A percentile compares a stretch with the other conserved stretches of the same genome.
Evolutionary conservation across 2,329 filamentous ascomycete species (phyloP).

Genomic region (Paecilomyces variotii): DNA sequence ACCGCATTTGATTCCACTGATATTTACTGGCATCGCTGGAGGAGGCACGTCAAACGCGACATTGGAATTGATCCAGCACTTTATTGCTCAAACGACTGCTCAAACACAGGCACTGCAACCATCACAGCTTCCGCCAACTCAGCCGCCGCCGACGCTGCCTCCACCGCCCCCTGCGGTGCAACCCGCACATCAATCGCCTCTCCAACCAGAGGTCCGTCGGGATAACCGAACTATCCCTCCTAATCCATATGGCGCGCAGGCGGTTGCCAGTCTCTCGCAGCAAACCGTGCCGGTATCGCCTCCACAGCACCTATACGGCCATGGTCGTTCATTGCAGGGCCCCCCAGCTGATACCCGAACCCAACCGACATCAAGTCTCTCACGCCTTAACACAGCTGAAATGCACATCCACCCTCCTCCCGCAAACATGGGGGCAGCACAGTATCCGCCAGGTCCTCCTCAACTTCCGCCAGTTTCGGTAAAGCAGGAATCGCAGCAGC

Average conservation of each 20-base stretch:
- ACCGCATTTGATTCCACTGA: slow-evolving; percentile 64
- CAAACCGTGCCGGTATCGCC: slow-evolving; percentile 13
- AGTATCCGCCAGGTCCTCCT: slow-evolving; percentile 23
- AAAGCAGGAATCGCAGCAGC: slow-evolving; percentile 49
- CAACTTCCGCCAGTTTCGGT: slow-evolving; percentile 43
- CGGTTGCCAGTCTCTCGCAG: slow-evolving; percentile 12
- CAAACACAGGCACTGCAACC: slow-evolving; percentile 25
- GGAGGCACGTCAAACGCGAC: slow-evolving; percentile 52
- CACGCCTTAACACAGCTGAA: slow-evolving; percentile 35
- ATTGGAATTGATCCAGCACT: slow-evolving; percentile 62
- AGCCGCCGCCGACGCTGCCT: slow-evolving; percentile 4
- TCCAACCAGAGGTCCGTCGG: slow-evolving; percentile 17
- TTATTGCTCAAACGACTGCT: slow-evolving; percentile 39
- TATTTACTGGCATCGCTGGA: slow-evolving; percentile 65
- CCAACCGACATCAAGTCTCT: slow-evolving; percentile 12
- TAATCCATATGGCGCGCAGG: slow-evolving; percentile 23
- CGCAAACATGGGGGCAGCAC: slow-evolving; percentile 14
- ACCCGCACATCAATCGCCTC: slow-evolving; percentile 13
- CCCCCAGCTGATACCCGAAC: slow-evolving; percentile 8
- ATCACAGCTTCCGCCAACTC: slow-evolving; percentile 11
- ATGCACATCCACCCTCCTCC: slow-evolving; percentile 31
- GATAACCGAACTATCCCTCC: slow-evolving; percentile 27
- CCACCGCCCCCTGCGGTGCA: slow-evolving; percentile 9
- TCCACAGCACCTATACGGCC: slow-evolving; percentile 13
- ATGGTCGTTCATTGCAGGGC: slow-evolving; percentile 8